Conservation (phyloP, 306 rosid genomes). For the Carpinus fangiana region DNA sequence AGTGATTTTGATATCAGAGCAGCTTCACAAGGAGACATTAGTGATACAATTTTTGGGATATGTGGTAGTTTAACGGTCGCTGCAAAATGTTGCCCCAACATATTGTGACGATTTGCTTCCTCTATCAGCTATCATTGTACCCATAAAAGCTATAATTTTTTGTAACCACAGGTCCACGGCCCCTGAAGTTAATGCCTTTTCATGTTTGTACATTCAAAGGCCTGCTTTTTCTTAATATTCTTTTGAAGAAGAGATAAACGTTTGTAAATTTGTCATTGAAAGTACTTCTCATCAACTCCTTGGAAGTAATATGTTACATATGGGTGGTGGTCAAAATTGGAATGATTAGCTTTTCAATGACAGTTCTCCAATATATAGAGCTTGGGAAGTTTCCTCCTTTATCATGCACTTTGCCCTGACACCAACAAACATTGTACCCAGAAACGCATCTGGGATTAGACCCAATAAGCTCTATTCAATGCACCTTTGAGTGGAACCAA, state of each 20-base stretch:
- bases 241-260: not conserved
- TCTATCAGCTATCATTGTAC: no score
- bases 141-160: no score
- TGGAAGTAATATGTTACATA: not conserved
- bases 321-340: not conserved
- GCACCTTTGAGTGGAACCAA: no score
- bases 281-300: not conserved
- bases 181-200: not conserved
- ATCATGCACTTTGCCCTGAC: no score
- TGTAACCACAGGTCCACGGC: not conserved
- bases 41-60: not conserved
- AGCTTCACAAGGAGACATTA: not conserved
- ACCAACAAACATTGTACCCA: no score
- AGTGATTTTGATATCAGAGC: not conserved
- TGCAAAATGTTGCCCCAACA: not conserved
- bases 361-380: no score
- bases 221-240: no score
- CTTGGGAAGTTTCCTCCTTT: no score
- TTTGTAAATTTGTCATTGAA: not conserved
- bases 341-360: not conserved
- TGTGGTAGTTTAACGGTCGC: not conserved
- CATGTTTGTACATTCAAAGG: not conserved
- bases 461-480: no score
- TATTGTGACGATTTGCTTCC: not conserved
- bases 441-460: no score